Evolutionary conservation across 495 filamentous ascomycete genomes (phyloP), one percentile per base, ranked within the genome.

Genomic region (Aspergillus biplanus): DNA sequence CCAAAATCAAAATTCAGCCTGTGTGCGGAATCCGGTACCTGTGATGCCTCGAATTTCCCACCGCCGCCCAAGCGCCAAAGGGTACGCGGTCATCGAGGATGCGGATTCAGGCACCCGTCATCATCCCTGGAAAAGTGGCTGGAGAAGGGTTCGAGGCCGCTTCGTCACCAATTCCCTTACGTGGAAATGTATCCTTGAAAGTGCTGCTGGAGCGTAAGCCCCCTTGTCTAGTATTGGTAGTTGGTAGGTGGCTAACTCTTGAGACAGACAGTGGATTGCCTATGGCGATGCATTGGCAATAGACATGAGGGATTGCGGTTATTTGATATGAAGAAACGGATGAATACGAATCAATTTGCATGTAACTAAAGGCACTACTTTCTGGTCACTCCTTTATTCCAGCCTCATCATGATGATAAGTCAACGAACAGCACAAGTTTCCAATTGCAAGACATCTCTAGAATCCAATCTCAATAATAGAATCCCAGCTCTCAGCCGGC

Each of bases 401-500:
- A 3, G 15, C 46, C 46, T n/a, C 16, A 18, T n/a, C 18, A 39
- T 39, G 1, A 39, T 39, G 13, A 39, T 16, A 18, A 21, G 18
- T 18, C 46, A 12, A 16, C 12, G 7, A n/a, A 16, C 18, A 49
- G 6, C 46, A 15, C 15, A 8, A 39, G 37, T 4, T 39, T 13
- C 37, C 37, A 39, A 13, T 13, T 39, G 37, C 37, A 39, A 39
- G 1, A 1, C 37, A 49, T 4, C 46, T 18, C 46, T 49, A 49
- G 46, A 49, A 49, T 49, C 46, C 46, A 49, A 49, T 49, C 13
- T 49, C 46, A 18, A 49, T 49, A 18, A 49, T 49, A 49, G 46
- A 49, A 18, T 49, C 46, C 46, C 46, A 49, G 15, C 46, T 49
- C 16, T 49, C 46, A 8, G 46, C 46, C 3, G 46, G 46, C 15